A percentile compares a stretch with the other conserved stretches of the same genome.
Evolutionary conservation across 495 filamentous ascomycete species (phyloP).

Genomic region (Penicillium antarcticum): DNA sequence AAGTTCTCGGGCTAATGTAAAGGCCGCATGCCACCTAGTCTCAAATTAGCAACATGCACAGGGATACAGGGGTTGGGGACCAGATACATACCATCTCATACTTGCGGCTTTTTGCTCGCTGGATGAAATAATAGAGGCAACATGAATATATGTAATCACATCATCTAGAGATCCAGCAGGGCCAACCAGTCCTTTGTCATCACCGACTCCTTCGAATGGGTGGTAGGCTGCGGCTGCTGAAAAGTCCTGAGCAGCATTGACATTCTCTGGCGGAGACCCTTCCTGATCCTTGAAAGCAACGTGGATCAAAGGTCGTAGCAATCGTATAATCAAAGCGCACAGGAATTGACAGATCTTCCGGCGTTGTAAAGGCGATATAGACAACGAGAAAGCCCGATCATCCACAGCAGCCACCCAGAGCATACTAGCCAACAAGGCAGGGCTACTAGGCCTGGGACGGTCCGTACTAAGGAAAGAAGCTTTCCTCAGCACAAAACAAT

Average conservation of each 20-base stretch:
- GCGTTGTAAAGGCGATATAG: slow-evolving; percentile 78
- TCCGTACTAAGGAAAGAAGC: slow-evolving; percentile 79
- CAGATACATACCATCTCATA: slow-evolving; percentile 63
- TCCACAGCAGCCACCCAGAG: slow-evolving; percentile 93
- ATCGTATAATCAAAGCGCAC: slow-evolving; percentile 78
- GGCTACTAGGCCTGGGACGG: slow-evolving; percentile 77
- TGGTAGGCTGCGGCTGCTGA: slow-evolving; percentile 35
- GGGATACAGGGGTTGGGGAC: not conserved
- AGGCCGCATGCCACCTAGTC: slow-evolving; percentile 86
- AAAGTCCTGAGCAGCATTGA: slow-evolving; percentile 27
- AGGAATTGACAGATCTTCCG: slow-evolving; percentile 89
- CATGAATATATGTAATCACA: slow-evolving; percentile 82
- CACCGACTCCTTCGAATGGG: slow-evolving; percentile 61
- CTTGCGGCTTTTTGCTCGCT: slow-evolving; percentile 95
- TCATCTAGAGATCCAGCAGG: slow-evolving; percentile 77
- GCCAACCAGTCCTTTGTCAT: slow-evolving; percentile 72
- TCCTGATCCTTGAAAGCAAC: slow-evolving; percentile 43
- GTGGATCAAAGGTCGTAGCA: slow-evolving; percentile 86
- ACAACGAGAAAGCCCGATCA: slow-evolving; percentile 82
- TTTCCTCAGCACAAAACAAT: slow-evolving; percentile 88
- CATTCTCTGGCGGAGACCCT: slow-evolving; percentile 20
- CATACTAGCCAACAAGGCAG: slow-evolving; percentile 87
- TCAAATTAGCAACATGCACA: not conserved
- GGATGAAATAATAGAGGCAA: slow-evolving; percentile 76
- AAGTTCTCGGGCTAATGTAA: slow-evolving; percentile 85